A percentile compares a stretch with the other conserved stretches of the same genome.
phyloP scores from a whole-genome alignment of 2,329 filamentous ascomycete genomes.

The Neofusicoccum parvum region DNA sequence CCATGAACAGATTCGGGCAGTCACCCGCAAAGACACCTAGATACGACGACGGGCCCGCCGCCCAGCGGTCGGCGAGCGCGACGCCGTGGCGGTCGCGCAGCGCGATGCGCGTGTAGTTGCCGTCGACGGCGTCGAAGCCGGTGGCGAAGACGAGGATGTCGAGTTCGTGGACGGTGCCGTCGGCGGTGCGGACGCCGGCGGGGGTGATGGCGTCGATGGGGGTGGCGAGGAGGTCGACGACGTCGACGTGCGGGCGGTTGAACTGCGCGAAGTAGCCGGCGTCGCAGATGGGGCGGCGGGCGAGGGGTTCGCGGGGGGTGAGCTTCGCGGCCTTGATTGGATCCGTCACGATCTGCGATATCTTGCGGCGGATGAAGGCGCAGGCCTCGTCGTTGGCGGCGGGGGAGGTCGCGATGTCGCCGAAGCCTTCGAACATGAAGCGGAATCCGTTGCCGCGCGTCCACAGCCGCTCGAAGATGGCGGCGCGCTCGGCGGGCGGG shows the following conservation, averaged over 20 bases:
- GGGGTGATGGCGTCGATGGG: constrained; percentile 51
- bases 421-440: constrained; percentile 34
- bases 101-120: constrained; percentile 39
- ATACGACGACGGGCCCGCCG: constrained; percentile 28
- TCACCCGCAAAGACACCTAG: constrained; percentile 41
- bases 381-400: constrained; percentile 31
- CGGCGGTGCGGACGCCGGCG: constrained; percentile 51
- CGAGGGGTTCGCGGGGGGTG: constrained; percentile 22
- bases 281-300: constrained; percentile 24
- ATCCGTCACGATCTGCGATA: constrained; percentile 27
- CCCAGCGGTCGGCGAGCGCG: constrained; percentile 20
- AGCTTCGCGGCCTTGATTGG: constrained; percentile 25
- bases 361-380: constrained; percentile 30
- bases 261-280: constrained; percentile 42
- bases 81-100: constrained; percentile 35
- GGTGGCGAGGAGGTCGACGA: constrained; percentile 43
- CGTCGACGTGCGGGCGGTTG: constrained; percentile 49
- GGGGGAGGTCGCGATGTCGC: constrained; percentile 27
- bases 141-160: constrained; percentile 56
- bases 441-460: constrained; percentile 30
- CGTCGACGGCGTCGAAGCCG: constrained; percentile 46
- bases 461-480: constrained; percentile 23
- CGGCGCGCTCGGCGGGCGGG: constrained; percentile 22
- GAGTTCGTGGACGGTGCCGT: constrained; percentile 52
- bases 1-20: constrained; percentile 51